Evolutionary conservation across 169 alveolate genomes (phyloP), one percentile per base, ranked within the genome.

Genomic region (Plasmodium sp.): DNA sequence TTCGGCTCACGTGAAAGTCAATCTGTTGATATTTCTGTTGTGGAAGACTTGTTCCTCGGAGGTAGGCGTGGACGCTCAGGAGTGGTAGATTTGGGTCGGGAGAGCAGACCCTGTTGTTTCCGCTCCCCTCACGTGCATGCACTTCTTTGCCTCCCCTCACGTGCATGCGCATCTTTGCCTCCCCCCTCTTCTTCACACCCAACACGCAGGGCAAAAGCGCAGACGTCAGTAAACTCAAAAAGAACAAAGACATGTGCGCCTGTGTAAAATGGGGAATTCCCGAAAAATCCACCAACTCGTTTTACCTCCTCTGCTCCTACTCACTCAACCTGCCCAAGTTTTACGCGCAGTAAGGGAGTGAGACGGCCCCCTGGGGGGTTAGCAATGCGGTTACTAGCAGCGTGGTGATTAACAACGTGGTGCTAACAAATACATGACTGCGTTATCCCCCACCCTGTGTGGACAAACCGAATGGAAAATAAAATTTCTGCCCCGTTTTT

Each of bases 291-390:
- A 91, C 92, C 10, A 62, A 81, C 39, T 80, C 92, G 16, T 81
- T 91, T 81, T 91, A 73, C n/a, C 22, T 81, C 18, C 75, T 91
- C 27, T 81, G 95, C 31, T 91, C 95, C 54, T 91, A 91, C 84
- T 27, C 95, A 16, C 77, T 91, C 45, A 91, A 71, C 31, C 92
- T 91, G 7, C 80, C 95, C n/a, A 91, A 91, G 56, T 91, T 91
- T 91, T 91, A 81, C 27, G 92, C 82, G 33, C 82, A 81, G 94
- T 88, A 80, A 80, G 51, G 18, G 36, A 3, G 71, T 16, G 67
- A 75, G 41, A 74, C 51, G 36, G 3, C 80, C 9, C 33, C 12
- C 74, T 39, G 33, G 6, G 12, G 18, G 22, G 6, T 31, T 31
- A 31, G 43, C n/a, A 5, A 3, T 1, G 10, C 2, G 22, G 12